Evolutionary conservation across 2,329 filamentous ascomycete species (phyloP).

Genomic region (Ambrosiella beaveri): DNA sequence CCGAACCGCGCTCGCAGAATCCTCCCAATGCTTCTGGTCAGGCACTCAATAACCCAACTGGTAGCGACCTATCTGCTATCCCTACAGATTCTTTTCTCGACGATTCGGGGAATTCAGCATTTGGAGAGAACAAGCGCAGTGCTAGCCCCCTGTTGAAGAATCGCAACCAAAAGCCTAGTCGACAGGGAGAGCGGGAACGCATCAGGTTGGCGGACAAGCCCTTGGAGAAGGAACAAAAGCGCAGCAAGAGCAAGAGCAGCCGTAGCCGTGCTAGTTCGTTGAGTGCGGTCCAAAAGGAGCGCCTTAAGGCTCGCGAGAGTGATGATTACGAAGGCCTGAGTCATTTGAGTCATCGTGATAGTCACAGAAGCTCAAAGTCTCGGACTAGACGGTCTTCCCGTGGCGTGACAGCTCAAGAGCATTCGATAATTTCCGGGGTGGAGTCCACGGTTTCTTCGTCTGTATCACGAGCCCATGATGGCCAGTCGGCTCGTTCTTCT

Average conservation of each 20-base stretch:
- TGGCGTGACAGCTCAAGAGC: constrained; percentile 24
- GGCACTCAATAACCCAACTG: constrained; percentile 46
- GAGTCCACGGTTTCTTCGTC: constrained; percentile 41
- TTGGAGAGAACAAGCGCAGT: constrained; percentile 10
- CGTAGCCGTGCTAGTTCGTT: constrained; percentile 24
- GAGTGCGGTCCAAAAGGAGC: constrained; percentile 16
- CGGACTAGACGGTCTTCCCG: constrained; percentile 21
- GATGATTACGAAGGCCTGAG: constrained; percentile 6
- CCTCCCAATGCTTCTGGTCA: constrained; percentile 29
- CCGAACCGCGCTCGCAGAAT: constrained; percentile 15
- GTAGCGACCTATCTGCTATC: constrained; percentile 75
- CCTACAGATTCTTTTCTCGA: constrained; percentile 45
- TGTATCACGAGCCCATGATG: constrained; percentile 36
- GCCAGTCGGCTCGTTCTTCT: constrained; percentile 37
- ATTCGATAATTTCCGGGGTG: constrained; percentile 34
- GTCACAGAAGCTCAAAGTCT: constrained; percentile 1
- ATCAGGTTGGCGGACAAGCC: constrained; percentile 12
- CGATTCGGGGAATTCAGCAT: constrained; percentile 31
- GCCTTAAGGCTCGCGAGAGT: neutral
- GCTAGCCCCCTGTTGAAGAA: constrained; percentile 14
- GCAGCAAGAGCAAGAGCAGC: constrained; percentile 10
- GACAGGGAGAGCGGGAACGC: constrained; percentile 20
- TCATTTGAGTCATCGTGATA: constrained; percentile 11
- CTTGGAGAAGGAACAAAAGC: constrained; percentile 30
- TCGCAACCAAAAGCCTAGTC: constrained; percentile 26